Evolutionary conservation across 371 early-diverging fungal genomes (phyloP).

Genomic region (Nosema muscidifuracis): DNA sequence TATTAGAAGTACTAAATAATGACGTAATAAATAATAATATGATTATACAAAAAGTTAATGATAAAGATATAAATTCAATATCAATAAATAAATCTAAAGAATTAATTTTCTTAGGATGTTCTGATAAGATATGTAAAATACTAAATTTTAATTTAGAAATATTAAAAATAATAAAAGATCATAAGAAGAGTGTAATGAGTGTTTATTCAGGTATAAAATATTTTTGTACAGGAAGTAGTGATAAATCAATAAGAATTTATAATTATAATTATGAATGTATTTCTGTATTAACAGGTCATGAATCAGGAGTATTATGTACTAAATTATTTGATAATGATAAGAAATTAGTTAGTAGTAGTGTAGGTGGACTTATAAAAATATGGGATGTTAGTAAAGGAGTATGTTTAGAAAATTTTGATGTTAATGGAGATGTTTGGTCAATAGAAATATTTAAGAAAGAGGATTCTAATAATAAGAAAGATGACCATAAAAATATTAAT

Average conservation of each 20-base stretch:
- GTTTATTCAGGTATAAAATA: background rate
- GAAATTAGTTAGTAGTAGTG: slow-evolving; percentile 7
- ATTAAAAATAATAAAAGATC: slow-evolving; percentile 12
- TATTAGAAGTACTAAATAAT: too few species aligned
- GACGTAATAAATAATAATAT: slow-evolving; percentile 7
- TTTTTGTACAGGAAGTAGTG: slow-evolving; percentile 46
- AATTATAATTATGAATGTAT: slow-evolving; percentile 64
- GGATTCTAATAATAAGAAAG: too few species aligned
- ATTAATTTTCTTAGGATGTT: slow-evolving; percentile 22
- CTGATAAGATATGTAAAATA: slow-evolving; percentile 35
- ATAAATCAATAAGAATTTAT: slow-evolving; percentile 69
- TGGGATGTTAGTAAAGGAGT: slow-evolving; percentile 20
- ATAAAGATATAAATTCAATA: slow-evolving; percentile 35
- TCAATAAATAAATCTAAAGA: slow-evolving; percentile 16
- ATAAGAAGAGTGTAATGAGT: slow-evolving; percentile 31
- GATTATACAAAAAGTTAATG: slow-evolving; percentile 21
- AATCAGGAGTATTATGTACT: slow-evolving; percentile 62
- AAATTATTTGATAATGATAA: slow-evolving; percentile 17
- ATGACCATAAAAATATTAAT: too few species aligned
- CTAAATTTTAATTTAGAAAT: slow-evolving; percentile 23
- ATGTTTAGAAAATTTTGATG: slow-evolving; percentile 16
- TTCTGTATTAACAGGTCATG: slow-evolving; percentile 66
- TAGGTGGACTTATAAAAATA: slow-evolving; percentile 24
- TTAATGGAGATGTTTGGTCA: slow-evolving; percentile 1
- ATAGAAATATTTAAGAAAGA: too few species aligned